Base-by-base conservation (phyloP, 305 asterid genomes). In the Plantago coronopus region DNA sequence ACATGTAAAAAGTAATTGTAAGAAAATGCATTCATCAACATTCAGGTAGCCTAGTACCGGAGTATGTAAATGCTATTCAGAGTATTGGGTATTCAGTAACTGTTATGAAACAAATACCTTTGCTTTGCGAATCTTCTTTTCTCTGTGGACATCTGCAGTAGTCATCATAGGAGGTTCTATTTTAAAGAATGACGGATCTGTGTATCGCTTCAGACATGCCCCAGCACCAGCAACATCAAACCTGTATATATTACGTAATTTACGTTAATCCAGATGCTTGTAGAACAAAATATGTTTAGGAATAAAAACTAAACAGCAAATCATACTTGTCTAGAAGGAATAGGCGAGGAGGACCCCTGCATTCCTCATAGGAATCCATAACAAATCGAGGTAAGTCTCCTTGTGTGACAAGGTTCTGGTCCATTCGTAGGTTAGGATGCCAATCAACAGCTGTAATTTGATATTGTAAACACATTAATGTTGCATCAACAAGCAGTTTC, bases 151-250 rank as follows among this genome's bases (percentile, higher is more conserved):
- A 75, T 81, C 87, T 17, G 79, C 44, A 66, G 67, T 64, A 45
- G 69, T 69, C 64, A 72, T 75, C 69, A 44, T 75, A 65, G 77
- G 71, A 65, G 76, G 48, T 70, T 83, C 97, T 61, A 72, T 74
- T 78, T 83, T 87, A 64, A 72, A 87, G 69, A 78, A 79, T 49
- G 96, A 83, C 20, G 97, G 97, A 64, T 90, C 95, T 1, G 97
- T 83, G 73, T 80, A 90, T 56, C 97, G 97, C 73, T 87, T 87
- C 44, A 83, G 81, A 74, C 95, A 87, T 69, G 96, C 89, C 68
- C 97, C 97, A 68, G 91, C 95, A 46, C 97, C 97, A 54, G 87
- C 97, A 56, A 83, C 79, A 73, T 90, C 97, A 74, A 87, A 90
- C 87, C 97, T 90, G 66, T 55, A 67, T 37, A 57, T 40, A 57